Conservation (phyloP, 1,284 basidiomycete genomes). For the Coniophora puteana region DNA sequence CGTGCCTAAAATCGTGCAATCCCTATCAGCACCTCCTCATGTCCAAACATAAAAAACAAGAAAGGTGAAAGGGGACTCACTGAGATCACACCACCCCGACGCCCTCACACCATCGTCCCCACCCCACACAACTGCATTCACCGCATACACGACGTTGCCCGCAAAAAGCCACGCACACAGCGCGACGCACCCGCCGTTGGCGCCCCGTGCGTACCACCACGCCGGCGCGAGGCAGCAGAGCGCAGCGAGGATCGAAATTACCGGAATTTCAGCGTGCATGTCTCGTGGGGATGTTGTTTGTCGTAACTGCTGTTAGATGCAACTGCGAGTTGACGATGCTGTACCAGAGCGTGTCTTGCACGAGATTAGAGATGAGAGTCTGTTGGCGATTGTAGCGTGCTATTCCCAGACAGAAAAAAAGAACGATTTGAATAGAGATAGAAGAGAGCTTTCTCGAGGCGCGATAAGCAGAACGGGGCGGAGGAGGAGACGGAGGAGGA, state of each 20-base stretch:
- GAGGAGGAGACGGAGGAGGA: too few species aligned
- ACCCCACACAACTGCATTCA: conserved; percentile 30
- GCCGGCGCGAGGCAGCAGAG: conserved; percentile 35
- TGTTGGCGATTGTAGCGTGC: too few species aligned
- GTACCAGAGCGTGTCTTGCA: too few species aligned
- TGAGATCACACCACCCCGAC: conserved; percentile 32
- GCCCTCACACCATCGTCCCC: conserved; percentile 15
- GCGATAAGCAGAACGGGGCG: too few species aligned
- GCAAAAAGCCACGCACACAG: conserved; percentile 30
- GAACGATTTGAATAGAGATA: too few species aligned
- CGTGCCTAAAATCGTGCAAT: conserved; percentile 48
- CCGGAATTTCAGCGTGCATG: conserved; percentile 47
- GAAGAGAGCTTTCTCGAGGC: too few species aligned
- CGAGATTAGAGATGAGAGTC: too few species aligned
- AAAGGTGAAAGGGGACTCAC: conserved; percentile 18
- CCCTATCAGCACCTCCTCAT: conserved; percentile 10
- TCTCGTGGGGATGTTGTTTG: too few species aligned
- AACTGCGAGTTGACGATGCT: too few species aligned
- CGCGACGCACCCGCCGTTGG: conserved; percentile 46
- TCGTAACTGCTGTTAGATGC: too few species aligned
- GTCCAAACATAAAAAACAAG: conserved; percentile 4
- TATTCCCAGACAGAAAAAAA: too few species aligned
- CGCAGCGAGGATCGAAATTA: conserved; percentile 46
- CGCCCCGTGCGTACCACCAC: conserved; percentile 36
- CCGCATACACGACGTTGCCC: conserved; percentile 24